phyloP scores from a whole-genome alignment of 1,284 basidiomycete genomes.

The Rhodotorula sp. region DNA sequence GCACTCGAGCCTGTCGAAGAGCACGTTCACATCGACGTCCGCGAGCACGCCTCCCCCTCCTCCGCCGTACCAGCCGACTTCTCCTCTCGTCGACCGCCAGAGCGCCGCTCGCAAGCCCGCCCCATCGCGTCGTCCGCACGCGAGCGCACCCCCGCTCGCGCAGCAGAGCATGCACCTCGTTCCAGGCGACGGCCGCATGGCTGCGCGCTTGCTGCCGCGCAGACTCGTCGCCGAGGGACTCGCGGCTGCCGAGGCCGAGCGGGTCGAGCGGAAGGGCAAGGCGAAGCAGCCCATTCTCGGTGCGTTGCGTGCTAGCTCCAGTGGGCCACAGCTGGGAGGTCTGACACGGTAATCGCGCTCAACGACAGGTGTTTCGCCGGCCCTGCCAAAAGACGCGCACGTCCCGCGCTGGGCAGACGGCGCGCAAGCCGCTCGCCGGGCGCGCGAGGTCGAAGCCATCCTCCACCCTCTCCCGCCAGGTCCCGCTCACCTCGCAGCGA shows the following conservation, averaged over 20 bases:
- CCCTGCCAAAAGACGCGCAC: background rate
- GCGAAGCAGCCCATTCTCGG: background rate
- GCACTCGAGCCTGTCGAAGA: background rate
- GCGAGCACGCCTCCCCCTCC: background rate
- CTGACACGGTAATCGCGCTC: no score
- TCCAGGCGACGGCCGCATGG: slow-evolving; percentile 3
- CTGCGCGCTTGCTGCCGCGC: background rate
- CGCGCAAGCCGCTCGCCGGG: background rate
- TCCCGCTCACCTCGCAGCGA: background rate
- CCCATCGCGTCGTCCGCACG: background rate
- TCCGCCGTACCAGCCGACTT: background rate
- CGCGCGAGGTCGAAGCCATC: slow-evolving; percentile 1
- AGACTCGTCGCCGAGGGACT: no score
- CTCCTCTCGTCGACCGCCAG: background rate
- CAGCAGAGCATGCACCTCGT: background rate
- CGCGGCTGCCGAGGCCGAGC: background rate
- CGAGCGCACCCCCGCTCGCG: background rate
- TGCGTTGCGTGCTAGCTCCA: background rate
- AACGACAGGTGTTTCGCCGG: background rate
- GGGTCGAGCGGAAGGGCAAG: background rate
- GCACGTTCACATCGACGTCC: background rate
- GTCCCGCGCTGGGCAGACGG: background rate
- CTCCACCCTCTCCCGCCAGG: background rate
- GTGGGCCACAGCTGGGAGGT: no score
- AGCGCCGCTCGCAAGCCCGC: background rate